These are phyloP conservation scores for Pseudocercospora vitis DNA, from an alignment of 2,329 filamentous ascomycete genomes.

Conservation along the genomic window DNA sequence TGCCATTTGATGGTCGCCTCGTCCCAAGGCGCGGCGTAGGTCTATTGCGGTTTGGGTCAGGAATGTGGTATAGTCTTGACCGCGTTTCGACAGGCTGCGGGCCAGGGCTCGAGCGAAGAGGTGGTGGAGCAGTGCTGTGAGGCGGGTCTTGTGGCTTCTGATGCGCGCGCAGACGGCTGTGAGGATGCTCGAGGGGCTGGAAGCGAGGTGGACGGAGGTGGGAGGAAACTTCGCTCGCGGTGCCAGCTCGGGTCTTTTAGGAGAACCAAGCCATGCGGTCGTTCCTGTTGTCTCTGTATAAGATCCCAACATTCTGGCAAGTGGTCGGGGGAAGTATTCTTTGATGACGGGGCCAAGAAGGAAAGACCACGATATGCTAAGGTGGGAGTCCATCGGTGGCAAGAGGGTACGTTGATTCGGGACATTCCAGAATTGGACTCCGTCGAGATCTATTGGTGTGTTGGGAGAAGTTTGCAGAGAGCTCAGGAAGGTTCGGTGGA, in stretches of 20 bases:
- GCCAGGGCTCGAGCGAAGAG: conserved; percentile 44
- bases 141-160: conserved; percentile 40
- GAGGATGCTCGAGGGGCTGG: conserved; percentile 36
- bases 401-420: conserved; percentile 15
- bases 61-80: conserved; percentile 36
- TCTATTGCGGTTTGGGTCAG: conserved; percentile 44
- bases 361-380: conserved; percentile 49
- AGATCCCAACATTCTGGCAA: conserved; percentile 39
- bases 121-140: conserved; percentile 46
- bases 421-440: neutral
- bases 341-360: conserved; percentile 45
- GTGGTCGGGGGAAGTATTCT: conserved; percentile 40
- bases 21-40: conserved; percentile 41
- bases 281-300: conserved; percentile 32
- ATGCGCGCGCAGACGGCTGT: conserved; percentile 34
- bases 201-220: conserved; percentile 38
- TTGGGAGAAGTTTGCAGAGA: neutral
- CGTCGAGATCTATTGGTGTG: neutral
- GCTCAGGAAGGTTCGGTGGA: conserved; percentile 45
- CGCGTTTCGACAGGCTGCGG: conserved; percentile 29
- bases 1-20: conserved; percentile 41
- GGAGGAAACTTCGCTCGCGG: conserved; percentile 10
- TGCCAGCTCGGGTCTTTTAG: conserved; percentile 15
- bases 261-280: conserved; percentile 29
- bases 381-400: conserved; percentile 25